Conservation (phyloP, 371 early-diverging fungal species). For the Rhizomucor miehei region DNA sequence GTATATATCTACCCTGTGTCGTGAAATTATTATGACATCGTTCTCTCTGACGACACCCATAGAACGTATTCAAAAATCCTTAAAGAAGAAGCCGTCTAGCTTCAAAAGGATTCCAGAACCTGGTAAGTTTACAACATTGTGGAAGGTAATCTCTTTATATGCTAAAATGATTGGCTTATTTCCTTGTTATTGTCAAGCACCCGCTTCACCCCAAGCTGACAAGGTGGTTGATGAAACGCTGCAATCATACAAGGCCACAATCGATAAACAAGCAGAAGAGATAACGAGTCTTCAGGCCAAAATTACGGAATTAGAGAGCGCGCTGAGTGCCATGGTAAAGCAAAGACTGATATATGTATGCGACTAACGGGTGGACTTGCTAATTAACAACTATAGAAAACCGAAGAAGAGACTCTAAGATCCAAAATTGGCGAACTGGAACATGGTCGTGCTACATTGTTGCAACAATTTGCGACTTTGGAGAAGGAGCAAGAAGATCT, state of each 20-base stretch:
- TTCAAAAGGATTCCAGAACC: slow-evolving; percentile 4
- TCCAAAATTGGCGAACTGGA: slow-evolving; percentile 29
- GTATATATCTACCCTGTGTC: slow-evolving; percentile 28
- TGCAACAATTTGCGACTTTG: slow-evolving; percentile 19
- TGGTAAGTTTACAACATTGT: too few relatives aligned
- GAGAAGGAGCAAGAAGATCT: slow-evolving; percentile 92
- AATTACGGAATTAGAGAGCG: slow-evolving; percentile 20
- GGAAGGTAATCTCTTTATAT: too few relatives aligned
- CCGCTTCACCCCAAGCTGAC: slow-evolving; percentile 4
- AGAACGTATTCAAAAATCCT: slow-evolving; percentile 34
- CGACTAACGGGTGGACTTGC: too few relatives aligned
- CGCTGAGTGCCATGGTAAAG: slow-evolving; percentile 23
- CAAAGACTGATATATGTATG: too few relatives aligned
- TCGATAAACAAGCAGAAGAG: slow-evolving; percentile 43
- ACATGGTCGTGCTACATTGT: slow-evolving; percentile 24
- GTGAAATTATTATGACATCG: not conserved
- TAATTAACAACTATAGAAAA: not conserved
- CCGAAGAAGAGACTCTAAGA: slow-evolving; percentile 7
- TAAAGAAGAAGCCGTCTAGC: slow-evolving; percentile 39
- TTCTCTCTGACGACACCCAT: not conserved
- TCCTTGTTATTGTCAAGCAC: slow-evolving; percentile 11
- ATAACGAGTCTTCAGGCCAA: slow-evolving; percentile 26
- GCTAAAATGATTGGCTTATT: too few relatives aligned
- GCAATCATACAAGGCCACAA: slow-evolving; percentile 42
- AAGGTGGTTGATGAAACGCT: slow-evolving; percentile 27